Percentiles rank a stretch among this genome's conserved stretches.
phyloP scores from a whole-genome alignment of 2,329 filamentous ascomycete species.

The Aspergillus pseudotamarii region DNA sequence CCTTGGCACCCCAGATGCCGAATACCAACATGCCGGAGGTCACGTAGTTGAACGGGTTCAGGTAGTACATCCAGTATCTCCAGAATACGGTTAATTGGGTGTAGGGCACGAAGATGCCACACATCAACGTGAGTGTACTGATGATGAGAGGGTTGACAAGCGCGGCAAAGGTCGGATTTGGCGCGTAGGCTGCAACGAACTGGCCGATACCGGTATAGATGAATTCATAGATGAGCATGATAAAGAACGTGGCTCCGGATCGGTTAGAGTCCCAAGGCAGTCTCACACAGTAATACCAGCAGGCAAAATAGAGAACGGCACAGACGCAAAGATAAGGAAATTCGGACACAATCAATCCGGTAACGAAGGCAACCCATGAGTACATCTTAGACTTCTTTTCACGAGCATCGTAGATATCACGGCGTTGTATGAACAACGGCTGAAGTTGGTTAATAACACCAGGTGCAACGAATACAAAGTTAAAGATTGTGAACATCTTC shows the following conservation, averaged over 20 bases:
- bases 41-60: slow-evolving; percentile 36
- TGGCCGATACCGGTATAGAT: slow-evolving; percentile 74
- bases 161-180: slow-evolving; percentile 66
- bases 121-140: slow-evolving; percentile 35
- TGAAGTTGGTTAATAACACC: slow-evolving; percentile 55
- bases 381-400: slow-evolving; percentile 75
- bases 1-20: slow-evolving; percentile 25
- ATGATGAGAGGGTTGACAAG: slow-evolving; percentile 76
- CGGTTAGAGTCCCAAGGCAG: slow-evolving; percentile 36
- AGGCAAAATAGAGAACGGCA: slow-evolving; percentile 66
- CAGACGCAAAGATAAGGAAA: slow-evolving; percentile 69
- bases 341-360: slow-evolving; percentile 69
- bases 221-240: slow-evolving; percentile 72
- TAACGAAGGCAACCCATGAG: slow-evolving; percentile 72
- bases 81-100: slow-evolving; percentile 33
- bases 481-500: slow-evolving; percentile 70
- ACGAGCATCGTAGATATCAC: slow-evolving; percentile 66
- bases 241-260: slow-evolving; percentile 61
- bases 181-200: slow-evolving; percentile 77
- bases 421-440: slow-evolving; percentile 69
- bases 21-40: slow-evolving; percentile 32
- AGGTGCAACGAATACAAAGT: slow-evolving; percentile 59
- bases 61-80: slow-evolving; percentile 36
- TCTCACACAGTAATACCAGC: slow-evolving; percentile 75
- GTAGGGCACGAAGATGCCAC: slow-evolving; percentile 34